A percentile compares a stretch with the other conserved stretches of the same genome.
These are phyloP conservation scores for Aurinia saxatilis DNA, from an alignment of 345 rosid species.

Conservation along the genomic window DNA sequence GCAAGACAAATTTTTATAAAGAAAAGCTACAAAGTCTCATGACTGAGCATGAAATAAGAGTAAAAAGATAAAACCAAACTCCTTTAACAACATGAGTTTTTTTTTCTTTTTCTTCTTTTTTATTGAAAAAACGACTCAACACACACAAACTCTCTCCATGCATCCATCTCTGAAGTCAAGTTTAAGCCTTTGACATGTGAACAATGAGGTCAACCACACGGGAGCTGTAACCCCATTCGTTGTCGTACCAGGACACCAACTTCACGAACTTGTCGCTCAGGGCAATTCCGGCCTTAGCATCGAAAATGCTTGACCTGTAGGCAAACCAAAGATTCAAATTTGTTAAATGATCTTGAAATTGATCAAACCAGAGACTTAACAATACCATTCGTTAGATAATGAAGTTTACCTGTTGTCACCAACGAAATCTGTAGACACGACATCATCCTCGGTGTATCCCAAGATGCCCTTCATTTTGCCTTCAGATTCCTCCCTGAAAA, in stretches of 20 bases:
- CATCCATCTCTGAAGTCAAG: not conserved
- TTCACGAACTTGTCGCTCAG: constrained; percentile 52
- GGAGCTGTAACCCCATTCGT: constrained; percentile 76
- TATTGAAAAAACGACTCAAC: constrained; percentile 1
- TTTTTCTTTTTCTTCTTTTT: not conserved
- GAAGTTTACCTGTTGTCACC: constrained; percentile 63
- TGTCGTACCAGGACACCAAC: constrained; percentile 71
- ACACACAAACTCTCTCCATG: constrained; percentile 4
- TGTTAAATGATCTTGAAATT: not conserved
- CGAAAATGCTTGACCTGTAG: constrained; percentile 71
- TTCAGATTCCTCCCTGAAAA: constrained; percentile 60
- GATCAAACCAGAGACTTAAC: not conserved
- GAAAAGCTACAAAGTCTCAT: constrained; percentile 6
- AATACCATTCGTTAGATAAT: not conserved
- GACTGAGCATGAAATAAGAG: constrained; percentile 13
- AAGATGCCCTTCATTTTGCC: constrained; percentile 68
- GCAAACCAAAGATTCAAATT: not conserved
- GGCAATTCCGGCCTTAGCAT: constrained; percentile 85
- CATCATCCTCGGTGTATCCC: constrained; percentile 73
- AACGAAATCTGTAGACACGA: constrained; percentile 67
- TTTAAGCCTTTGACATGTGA: constrained; percentile 38
- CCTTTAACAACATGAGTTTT: not conserved
- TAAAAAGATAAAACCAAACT: not conserved
- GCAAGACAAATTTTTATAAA: not conserved
- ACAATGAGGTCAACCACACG: constrained; percentile 60